These are phyloP conservation scores for Stylonectria norvegica DNA, from an alignment of 2,329 filamentous ascomycete species.

Conservation along the genomic window DNA sequence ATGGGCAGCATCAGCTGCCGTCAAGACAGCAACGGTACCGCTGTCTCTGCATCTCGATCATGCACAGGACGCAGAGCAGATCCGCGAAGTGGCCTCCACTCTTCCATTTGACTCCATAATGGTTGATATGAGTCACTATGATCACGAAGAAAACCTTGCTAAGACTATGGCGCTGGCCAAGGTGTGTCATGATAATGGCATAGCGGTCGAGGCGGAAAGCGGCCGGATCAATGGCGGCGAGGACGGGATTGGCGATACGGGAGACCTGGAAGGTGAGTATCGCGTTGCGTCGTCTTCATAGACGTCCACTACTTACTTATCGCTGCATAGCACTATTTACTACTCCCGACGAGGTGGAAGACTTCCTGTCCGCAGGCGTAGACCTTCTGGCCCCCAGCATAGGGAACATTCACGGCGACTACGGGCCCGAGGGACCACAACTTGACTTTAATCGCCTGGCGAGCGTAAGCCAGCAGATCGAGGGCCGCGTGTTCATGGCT, in stretches of 20 bases:
- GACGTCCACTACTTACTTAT: background rate
- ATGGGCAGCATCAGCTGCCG: slow-evolving; percentile 39
- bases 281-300: background rate
- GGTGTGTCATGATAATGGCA: slow-evolving; percentile 11
- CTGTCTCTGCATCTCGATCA: slow-evolving; percentile 42
- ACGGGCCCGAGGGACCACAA: slow-evolving; percentile 61
- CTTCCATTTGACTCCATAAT: slow-evolving; percentile 68
- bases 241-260: slow-evolving; percentile 64
- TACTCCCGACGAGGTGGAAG: slow-evolving; percentile 64
- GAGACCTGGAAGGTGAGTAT: slow-evolving; percentile 40
- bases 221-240: slow-evolving; percentile 48
- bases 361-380: slow-evolving; percentile 69
- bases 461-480: slow-evolving; percentile 29
- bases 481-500: slow-evolving; percentile 42
- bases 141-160: slow-evolving; percentile 64
- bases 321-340: slow-evolving; percentile 43
- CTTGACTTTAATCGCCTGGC: slow-evolving; percentile 50
- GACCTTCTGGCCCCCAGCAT: slow-evolving; percentile 72
- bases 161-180: slow-evolving; percentile 10
- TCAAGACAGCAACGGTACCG: slow-evolving; percentile 38
- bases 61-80: slow-evolving; percentile 55
- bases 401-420: slow-evolving; percentile 74
- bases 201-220: slow-evolving; percentile 16
- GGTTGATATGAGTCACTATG: slow-evolving; percentile 74
- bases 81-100: slow-evolving; percentile 50